phyloP scores from a whole-genome alignment of 1,139 yeast genomes.

The Sugiyamaella neomexicana region DNA sequence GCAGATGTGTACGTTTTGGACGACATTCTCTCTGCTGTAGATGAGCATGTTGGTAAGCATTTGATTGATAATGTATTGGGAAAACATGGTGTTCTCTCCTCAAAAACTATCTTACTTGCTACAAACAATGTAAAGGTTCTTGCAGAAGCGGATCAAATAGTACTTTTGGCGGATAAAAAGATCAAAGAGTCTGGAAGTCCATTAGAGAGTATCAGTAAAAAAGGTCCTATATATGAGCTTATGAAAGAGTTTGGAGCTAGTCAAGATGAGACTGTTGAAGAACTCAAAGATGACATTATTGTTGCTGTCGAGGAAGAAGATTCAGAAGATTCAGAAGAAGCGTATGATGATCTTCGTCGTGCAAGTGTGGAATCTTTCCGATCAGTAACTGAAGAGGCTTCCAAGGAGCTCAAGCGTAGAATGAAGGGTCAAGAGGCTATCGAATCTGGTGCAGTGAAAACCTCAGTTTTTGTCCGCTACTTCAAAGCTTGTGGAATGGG shows the following conservation, averaged over 20 bases:
- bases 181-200: constrained; percentile 47
- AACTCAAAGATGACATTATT: constrained; percentile 16
- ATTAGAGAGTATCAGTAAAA: constrained; percentile 30
- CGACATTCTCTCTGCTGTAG: constrained; percentile 80
- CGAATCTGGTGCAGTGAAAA: constrained; percentile 24
- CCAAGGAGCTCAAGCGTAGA: constrained; percentile 23
- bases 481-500: constrained; percentile 81
- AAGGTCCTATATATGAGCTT: constrained; percentile 33
- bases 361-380: constrained; percentile 64
- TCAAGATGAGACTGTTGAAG: constrained; percentile 21
- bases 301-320: constrained; percentile 21
- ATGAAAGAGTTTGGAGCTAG: constrained; percentile 41
- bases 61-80: constrained; percentile 61
- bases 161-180: constrained; percentile 57
- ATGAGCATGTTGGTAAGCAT: constrained; percentile 77
- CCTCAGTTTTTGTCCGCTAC: constrained; percentile 69
- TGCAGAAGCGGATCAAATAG: constrained; percentile 61
- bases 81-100: constrained; percentile 58
- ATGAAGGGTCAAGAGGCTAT: constrained; percentile 26
- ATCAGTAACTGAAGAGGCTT: constrained; percentile 39
- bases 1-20: constrained; percentile 79
- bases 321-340: constrained; percentile 10
- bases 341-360: constrained; percentile 54
- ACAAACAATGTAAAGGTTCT: constrained; percentile 78
- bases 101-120: constrained; percentile 72